Evolutionary conservation across 495 filamentous ascomycete species (phyloP).

Genomic region (Aspergillus panamensis): DNA sequence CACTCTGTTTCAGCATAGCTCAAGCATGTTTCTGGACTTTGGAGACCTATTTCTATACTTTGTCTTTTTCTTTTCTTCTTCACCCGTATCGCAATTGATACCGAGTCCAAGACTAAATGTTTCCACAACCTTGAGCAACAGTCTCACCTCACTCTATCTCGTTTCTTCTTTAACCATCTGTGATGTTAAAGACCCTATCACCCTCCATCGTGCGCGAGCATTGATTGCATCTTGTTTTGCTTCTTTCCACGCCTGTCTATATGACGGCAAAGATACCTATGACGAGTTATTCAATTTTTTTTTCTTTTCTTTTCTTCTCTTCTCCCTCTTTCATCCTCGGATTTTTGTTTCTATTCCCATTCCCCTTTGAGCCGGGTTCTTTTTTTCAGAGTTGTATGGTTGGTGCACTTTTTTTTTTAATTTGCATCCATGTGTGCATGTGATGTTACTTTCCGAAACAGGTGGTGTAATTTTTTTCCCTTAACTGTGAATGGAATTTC

Average conservation of each 20-base stretch:
- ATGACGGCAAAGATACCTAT: constrained; percentile 43
- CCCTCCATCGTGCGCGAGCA: constrained; percentile 19
- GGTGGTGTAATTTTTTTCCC: constrained; percentile 17
- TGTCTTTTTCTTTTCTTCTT: constrained; percentile 15
- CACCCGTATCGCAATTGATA: constrained; percentile 16
- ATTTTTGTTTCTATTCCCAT: constrained; percentile 4
- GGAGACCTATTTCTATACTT: constrained; percentile 12
- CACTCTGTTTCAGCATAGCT: constrained; percentile 10
- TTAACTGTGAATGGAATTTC: constrained; percentile 16
- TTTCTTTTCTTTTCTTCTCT: constrained; percentile 10
- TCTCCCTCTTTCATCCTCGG: constrained; percentile 8
- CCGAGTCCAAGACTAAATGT: constrained; percentile 9
- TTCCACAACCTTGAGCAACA: constrained; percentile 10
- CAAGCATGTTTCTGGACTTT: constrained; percentile 21
- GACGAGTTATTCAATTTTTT: constrained; percentile 25
- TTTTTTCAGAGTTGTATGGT: constrained; percentile 12
- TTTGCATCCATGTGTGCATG: constrained; percentile 13
- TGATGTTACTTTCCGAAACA: constrained; percentile 15
- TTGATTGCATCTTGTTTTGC: constrained; percentile 14
- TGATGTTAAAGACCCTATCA: constrained; percentile 1
- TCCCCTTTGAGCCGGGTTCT: constrained; percentile 19
- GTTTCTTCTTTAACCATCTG: constrained; percentile 5
- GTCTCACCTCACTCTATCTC: constrained; percentile 11
- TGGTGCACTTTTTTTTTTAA: constrained; percentile 7
- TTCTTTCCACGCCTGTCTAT: constrained; percentile 28